Evolutionary conservation across 306 rosid genomes (phyloP), one percentile per base, ranked within the genome.

Genomic region (Acacia confusa): DNA sequence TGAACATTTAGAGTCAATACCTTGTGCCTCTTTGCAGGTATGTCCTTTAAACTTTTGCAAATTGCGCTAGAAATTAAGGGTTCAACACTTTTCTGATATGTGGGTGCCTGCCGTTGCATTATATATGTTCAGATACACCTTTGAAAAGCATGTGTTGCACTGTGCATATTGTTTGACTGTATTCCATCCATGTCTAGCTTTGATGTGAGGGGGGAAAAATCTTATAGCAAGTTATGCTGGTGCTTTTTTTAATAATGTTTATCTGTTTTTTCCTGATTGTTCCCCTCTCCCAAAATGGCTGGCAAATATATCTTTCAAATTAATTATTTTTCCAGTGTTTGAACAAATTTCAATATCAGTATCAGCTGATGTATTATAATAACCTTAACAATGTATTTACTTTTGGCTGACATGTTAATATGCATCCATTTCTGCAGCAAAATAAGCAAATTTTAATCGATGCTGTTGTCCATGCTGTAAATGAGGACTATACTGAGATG

Each of bases 391-490:
- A 43, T 28, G 16, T 30, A 30, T 71, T 79, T 40, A 63, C 63
- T 45, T 38, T 74, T 78, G 63, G 57, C 77, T 82, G 78, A 32
- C 81, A 41, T 77, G 38, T 60, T 84, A 57, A 76, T 82, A 64
- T 75, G 69, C 50, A 69, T 81, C 72, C 80, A 73, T 78, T 88
- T 79, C 82, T 86, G 77, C 97, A 95, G 99, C 98, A 84, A 92
- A 93, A 93, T 81, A 95, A 93, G 77, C 99, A 95, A 86, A 95
- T 93, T 82, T 84, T 95, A 82, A 95, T 91, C 30, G 99, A 95
- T 89, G 99, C 99, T 71, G 99, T 95, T 47, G 99, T 95, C 75
- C 99, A 95, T 55, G 99, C 99, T 81, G 99, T 93, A 78, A 95
- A 95, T 68, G 99, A 95, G 88, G 99, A 95, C 87, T 95, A 95